Evolutionary conservation across 306 rosid genomes (phyloP).

Genomic region (Erythrophleum fordii): DNA sequence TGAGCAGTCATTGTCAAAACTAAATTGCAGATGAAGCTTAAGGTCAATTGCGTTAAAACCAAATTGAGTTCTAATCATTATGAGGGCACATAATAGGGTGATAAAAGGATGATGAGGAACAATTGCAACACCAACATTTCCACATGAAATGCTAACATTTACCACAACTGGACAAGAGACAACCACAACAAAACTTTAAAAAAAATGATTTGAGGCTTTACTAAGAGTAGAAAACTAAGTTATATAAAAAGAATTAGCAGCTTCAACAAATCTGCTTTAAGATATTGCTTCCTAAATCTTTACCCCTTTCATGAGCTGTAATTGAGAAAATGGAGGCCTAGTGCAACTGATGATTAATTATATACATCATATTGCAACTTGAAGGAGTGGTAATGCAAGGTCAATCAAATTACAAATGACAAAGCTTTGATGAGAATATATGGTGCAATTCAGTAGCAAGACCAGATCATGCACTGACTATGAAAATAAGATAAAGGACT

Average conservation of each 20-base stretch:
- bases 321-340: background rate
- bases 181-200: conserved; percentile 9
- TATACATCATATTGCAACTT: background rate
- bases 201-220: background rate
- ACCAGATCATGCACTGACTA: background rate
- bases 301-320: background rate
- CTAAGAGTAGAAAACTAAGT: background rate
- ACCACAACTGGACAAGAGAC: background rate
- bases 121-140: conserved; percentile 16
- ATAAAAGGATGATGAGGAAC: background rate
- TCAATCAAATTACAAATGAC: conserved; percentile 1
- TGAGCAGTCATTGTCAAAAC: conserved; percentile 15
- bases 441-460: background rate
- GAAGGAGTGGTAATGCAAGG: background rate
- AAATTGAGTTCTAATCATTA: conserved; percentile 20
- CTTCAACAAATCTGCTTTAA: background rate
- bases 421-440: background rate
- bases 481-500: background rate
- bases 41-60: background rate
- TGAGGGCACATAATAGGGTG: background rate
- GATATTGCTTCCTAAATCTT: background rate
- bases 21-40: conserved; percentile 7
- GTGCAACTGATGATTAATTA: background rate
- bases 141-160: background rate
- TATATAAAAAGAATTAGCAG: background rate